phyloP scores from a whole-genome alignment of 2,329 filamentous ascomycete genomes.

The Colletotrichum sp. region DNA sequence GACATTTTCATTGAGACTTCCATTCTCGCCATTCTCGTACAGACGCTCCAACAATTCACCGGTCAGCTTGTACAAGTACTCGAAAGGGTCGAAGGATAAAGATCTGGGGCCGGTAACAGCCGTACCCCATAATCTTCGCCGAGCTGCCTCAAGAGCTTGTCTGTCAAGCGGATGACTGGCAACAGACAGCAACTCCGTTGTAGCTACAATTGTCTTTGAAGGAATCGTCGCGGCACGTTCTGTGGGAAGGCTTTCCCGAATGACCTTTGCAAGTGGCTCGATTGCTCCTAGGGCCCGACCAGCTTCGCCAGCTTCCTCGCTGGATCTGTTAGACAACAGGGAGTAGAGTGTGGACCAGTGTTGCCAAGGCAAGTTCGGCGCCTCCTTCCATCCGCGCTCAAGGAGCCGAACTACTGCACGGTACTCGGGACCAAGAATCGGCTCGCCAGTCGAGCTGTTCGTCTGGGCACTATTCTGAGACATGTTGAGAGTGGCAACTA shows the following conservation, averaged over 20 bases:
- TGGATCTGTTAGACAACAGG: constrained; percentile 60
- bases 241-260: constrained; percentile 43
- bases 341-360: constrained; percentile 63
- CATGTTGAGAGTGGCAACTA: constrained; percentile 34
- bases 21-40: constrained; percentile 53
- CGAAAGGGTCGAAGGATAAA: constrained; percentile 64
- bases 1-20: constrained; percentile 41
- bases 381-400: constrained; percentile 60
- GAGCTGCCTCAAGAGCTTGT: constrained; percentile 68
- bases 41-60: constrained; percentile 55
- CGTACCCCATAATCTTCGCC: constrained; percentile 71
- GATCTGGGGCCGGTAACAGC: constrained; percentile 42
- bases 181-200: constrained; percentile 47
- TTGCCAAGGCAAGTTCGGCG: constrained; percentile 50
- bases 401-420: constrained; percentile 73
- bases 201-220: constrained; percentile 36
- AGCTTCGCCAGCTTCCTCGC: constrained; percentile 69
- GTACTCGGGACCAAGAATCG: constrained; percentile 70
- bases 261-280: constrained; percentile 70
- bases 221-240: constrained; percentile 23
- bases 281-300: constrained; percentile 70
- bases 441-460: constrained; percentile 43
- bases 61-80: constrained; percentile 68
- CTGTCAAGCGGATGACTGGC: constrained; percentile 64
- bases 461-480: constrained; percentile 40